Percentiles rank a stretch among this genome's conserved stretches.
Evolutionary conservation across 2,329 filamentous ascomycete genomes (phyloP).

Genomic region (Shiraia bambusicola): DNA sequence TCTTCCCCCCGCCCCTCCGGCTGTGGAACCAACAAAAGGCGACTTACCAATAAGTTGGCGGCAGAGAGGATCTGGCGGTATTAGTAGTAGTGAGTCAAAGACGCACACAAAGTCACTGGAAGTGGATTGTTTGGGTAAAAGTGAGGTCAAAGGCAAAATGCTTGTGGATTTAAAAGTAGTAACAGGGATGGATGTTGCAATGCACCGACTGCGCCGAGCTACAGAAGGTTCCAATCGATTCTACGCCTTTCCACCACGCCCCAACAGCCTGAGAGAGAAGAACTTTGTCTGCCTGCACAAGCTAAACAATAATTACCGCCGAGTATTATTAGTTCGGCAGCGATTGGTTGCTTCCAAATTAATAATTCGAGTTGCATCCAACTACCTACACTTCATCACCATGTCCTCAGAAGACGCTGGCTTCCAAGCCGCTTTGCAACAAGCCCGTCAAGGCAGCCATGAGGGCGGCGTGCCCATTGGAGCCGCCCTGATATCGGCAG

Average conservation of each 20-base stretch:
- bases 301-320: too few relatives aligned
- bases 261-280: conserved; percentile 30
- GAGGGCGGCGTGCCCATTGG: conserved; percentile 63
- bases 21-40: conserved; percentile 8
- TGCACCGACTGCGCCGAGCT: conserved; percentile 37
- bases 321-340: too few relatives aligned
- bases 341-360: too few relatives aligned
- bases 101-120: conserved; percentile 12
- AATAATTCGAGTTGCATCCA: too few relatives aligned
- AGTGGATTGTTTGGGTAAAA: conserved; percentile 15
- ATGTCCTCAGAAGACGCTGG: conserved; percentile 44
- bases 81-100: not conserved
- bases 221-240: conserved; percentile 40
- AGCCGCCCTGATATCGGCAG: conserved; percentile 64
- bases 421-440: conserved; percentile 60
- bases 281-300: conserved; percentile 11
- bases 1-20: too few relatives aligned
- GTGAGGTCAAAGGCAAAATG: conserved; percentile 19
- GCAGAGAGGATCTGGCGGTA: conserved; percentile 1
- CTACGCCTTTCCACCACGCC: conserved; percentile 36
- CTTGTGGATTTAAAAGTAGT: conserved; percentile 38
- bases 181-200: conserved; percentile 36
- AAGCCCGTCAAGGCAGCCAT: conserved; percentile 56
- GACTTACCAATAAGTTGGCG: conserved; percentile 21
- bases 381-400: conserved; percentile 1